Percentiles rank a stretch among this genome's conserved stretches.
Conservation (phyloP, 208 protist species). For the Strigomonas culicis region DNA sequence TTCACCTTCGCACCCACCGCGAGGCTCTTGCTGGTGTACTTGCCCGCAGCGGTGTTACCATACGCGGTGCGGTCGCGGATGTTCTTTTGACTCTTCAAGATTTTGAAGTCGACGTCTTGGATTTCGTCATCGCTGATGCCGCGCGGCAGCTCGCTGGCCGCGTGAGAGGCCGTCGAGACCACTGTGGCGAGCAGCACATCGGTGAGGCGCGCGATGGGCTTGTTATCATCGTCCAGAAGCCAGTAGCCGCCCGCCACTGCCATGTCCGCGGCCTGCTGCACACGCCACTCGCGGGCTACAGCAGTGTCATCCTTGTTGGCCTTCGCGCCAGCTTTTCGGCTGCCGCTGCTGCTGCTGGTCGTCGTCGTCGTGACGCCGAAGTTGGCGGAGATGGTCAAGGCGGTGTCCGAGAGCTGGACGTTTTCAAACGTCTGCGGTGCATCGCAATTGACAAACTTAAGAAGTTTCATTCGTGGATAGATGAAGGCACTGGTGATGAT, state of each 20-base stretch:
- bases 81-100: not conserved
- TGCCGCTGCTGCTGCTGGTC: too few relatives aligned
- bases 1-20: not conserved
- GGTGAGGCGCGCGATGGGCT: constrained; percentile 20
- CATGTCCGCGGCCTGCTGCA: too few relatives aligned
- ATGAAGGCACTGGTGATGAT: too few relatives aligned
- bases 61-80: not conserved
- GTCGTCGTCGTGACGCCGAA: too few relatives aligned
- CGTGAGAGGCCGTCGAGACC: not conserved
- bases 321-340: too few relatives aligned
- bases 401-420: too few relatives aligned
- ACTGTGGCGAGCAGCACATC: constrained; percentile 24
- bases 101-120: not conserved
- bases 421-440: too few relatives aligned
- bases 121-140: not conserved
- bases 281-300: too few relatives aligned
- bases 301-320: too few relatives aligned
- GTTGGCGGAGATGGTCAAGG: too few relatives aligned
- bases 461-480: too few relatives aligned
- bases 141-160: not conserved
- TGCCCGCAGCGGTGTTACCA: not conserved
- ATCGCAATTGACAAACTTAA: too few relatives aligned
- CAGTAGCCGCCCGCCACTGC: constrained; percentile 1
- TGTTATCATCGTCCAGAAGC: constrained; percentile 26
- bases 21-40: not conserved